Conservation (phyloP, 345 rosid genomes). For the Populus tremula region DNA sequence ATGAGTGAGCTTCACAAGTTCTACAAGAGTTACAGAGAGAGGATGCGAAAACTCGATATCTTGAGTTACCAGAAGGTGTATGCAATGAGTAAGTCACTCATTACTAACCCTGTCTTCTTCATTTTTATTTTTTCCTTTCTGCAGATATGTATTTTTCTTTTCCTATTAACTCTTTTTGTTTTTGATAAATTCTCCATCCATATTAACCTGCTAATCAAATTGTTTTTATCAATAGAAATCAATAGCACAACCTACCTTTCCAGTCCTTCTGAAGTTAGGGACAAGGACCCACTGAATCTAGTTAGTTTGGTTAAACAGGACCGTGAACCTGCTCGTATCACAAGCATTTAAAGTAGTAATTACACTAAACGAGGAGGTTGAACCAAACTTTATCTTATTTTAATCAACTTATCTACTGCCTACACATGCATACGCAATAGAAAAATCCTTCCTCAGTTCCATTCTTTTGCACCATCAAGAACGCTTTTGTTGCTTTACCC, state of each 20-base stretch:
- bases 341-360: conserved; percentile 17
- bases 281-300: conserved; percentile 35
- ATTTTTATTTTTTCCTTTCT: neutral
- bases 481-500: conserved; percentile 14
- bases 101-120: conserved; percentile 1
- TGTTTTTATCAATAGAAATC: conserved; percentile 11
- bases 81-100: conserved; percentile 64
- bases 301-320: conserved; percentile 21
- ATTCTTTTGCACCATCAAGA: conserved; percentile 2
- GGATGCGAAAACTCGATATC: conserved; percentile 89
- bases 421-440: neutral
- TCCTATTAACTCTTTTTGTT: neutral
- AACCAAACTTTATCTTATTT: neutral
- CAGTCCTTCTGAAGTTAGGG: conserved; percentile 12
- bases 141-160: neutral
- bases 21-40: conserved; percentile 77
- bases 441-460: neutral
- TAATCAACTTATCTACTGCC: neutral
- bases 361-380: conserved; percentile 6
- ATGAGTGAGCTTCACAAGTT: conserved; percentile 84
- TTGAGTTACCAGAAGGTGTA: conserved; percentile 90
- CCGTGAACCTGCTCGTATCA: conserved; percentile 15
- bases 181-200: neutral
- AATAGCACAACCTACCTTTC: conserved; percentile 17
- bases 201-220: neutral